Evolutionary conservation across 2,329 filamentous ascomycete genomes (phyloP).

Genomic region (Trematosphaeria pertusa): DNA sequence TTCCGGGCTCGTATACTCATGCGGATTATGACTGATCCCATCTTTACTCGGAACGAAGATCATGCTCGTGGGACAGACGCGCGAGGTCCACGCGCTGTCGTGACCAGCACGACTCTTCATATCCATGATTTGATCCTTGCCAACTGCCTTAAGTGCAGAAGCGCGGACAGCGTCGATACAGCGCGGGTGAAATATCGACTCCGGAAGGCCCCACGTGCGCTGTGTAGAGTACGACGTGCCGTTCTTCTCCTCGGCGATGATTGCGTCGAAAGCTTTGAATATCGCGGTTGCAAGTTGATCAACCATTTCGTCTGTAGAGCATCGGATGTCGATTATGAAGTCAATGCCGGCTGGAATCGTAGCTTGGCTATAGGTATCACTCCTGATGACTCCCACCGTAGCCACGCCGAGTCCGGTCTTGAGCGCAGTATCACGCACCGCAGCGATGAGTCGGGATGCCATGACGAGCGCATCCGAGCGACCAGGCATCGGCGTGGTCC

Average conservation of each 20-base stretch:
- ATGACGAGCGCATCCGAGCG: slow-evolving; percentile 54
- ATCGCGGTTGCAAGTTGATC: slow-evolving; percentile 27
- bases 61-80: slow-evolving; percentile 47
- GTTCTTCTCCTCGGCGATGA: slow-evolving; percentile 29
- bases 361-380: slow-evolving; percentile 37
- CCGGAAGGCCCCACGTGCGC: slow-evolving; percentile 35
- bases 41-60: slow-evolving; percentile 54
- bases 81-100: slow-evolving; percentile 35
- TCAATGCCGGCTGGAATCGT: slow-evolving; percentile 36
- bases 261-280: slow-evolving; percentile 29
- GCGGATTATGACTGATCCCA: slow-evolving; percentile 53
- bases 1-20: slow-evolving; percentile 52
- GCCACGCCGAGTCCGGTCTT: slow-evolving; percentile 30
- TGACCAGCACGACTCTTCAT: slow-evolving; percentile 38
- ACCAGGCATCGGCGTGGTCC: slow-evolving; percentile 71
- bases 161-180: slow-evolving; percentile 30
- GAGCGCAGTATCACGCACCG: slow-evolving; percentile 31
- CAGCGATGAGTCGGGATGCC: slow-evolving; percentile 32
- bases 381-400: slow-evolving; percentile 36
- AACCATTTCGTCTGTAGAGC: slow-evolving; percentile 33
- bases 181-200: slow-evolving; percentile 28
- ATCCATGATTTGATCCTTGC: slow-evolving; percentile 29
- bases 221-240: slow-evolving; percentile 28
- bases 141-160: slow-evolving; percentile 25
- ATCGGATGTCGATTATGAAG: slow-evolving; percentile 39